Conservation (phyloP, 2,329 filamentous ascomycete species). For the Aplosporella prunicola region DNA sequence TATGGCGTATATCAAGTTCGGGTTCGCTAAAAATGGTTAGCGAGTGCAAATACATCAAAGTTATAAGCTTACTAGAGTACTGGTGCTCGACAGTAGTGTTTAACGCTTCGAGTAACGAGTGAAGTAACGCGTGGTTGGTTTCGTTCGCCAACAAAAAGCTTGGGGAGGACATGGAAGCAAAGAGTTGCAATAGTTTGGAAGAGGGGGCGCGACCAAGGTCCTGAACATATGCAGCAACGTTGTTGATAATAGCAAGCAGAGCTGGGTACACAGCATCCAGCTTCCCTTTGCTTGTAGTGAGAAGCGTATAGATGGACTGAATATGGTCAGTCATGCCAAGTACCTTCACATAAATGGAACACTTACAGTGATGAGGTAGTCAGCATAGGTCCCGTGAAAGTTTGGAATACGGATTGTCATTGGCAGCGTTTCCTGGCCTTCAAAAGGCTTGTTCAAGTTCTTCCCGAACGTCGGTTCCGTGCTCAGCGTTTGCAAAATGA, state of each 20-base stretch:
- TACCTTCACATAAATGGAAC: background rate
- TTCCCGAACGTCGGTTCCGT: constrained; percentile 85
- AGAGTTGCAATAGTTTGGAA: constrained; percentile 77
- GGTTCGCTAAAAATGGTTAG: constrained; percentile 51
- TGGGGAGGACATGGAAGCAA: constrained; percentile 85
- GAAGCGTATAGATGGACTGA: constrained; percentile 81
- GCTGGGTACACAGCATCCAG: constrained; percentile 88
- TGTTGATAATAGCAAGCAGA: constrained; percentile 84
- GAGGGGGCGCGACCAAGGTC: constrained; percentile 65
- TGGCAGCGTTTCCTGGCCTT: constrained; percentile 80
- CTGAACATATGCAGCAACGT: constrained; percentile 77
- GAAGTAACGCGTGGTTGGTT: constrained; percentile 71
- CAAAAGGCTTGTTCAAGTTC: constrained; percentile 81
- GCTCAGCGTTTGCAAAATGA: constrained; percentile 87
- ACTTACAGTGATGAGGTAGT: constrained; percentile 81
- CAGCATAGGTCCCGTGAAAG: constrained; percentile 84
- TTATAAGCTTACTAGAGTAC: constrained; percentile 53
- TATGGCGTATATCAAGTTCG: constrained; percentile 70
- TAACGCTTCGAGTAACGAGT: constrained; percentile 76
- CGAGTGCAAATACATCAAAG: background rate
- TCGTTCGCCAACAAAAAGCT: constrained; percentile 90
- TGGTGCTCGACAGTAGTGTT: constrained; percentile 87
- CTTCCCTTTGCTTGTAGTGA: constrained; percentile 83
- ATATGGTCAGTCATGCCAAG: constrained; percentile 18
- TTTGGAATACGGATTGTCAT: constrained; percentile 68